Base-by-base conservation (phyloP, 768 basidiomycete species). In the Lactarius sanguifluus region DNA sequence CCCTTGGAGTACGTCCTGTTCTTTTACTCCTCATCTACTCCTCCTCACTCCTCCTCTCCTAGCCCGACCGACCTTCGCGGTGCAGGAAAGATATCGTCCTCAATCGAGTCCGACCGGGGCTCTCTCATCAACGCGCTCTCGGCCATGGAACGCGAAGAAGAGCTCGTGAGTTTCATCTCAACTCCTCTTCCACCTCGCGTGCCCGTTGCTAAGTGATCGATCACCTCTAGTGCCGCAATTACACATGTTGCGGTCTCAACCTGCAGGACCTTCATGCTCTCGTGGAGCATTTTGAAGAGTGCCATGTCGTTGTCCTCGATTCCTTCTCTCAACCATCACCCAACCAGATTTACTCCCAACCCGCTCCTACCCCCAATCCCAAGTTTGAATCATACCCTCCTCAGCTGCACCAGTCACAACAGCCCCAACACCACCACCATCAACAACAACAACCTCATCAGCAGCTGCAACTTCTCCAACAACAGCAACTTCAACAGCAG, bases 201-300 rank as follows among this genome's bases (percentile, higher is more conserved):
- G 50, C 10, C 34, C 52, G 66, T 67, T 64, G 66, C 66, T 67
- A 64, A 67, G 57, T 13, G 41, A 67, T 64, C 62, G 56, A 30
- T 47, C 58, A 25, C 50, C 45, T 36, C 32, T 64, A 90, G 86
- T 93, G 91, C 76, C 87, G 89, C 69, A 89, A 96, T 75, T 97
- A 94, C 79, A 87, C 87, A 1, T 97, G 95, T 77, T 97, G 94
- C 74, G 94, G 93, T 12, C 78, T 90, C 59, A 83, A 88, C 69
- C 82, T 93, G 20, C 81, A 83, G 38, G 90, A 92, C 72, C 82
- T 92, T 0, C 90, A 92, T 67, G 89, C 92, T 3, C 86, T 96
- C 13, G 83, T 96, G 3, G 92, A 96, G 76, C 94, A 96, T 74
- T 95, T 96, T 70, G 94, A 96, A 73, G 90, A 94, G 66, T 86